Conservation (phyloP, 2,329 filamentous ascomycete species). For the Aotearoamyces nothofagi region DNA sequence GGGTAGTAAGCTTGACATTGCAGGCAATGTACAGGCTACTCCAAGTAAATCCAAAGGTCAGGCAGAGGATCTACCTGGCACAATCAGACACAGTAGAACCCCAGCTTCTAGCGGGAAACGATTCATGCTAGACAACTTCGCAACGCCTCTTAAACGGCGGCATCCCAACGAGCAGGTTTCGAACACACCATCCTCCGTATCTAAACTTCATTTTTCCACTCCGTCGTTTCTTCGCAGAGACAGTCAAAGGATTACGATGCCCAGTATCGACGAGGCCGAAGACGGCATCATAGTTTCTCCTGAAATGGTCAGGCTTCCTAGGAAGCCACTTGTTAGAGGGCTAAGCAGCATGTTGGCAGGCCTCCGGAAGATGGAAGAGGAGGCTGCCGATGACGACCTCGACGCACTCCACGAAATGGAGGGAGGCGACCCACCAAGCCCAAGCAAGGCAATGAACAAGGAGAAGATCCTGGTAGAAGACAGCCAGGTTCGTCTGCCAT, state of each 20-base stretch:
- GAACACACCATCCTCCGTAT: constrained; percentile 30
- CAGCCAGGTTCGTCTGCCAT: constrained; percentile 24
- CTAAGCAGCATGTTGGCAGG: constrained; percentile 61
- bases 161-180: constrained; percentile 22
- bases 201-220: constrained; percentile 33
- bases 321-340: constrained; percentile 49
- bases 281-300: constrained; percentile 32
- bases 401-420: constrained; percentile 63
- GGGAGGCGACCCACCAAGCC: constrained; percentile 21
- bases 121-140: constrained; percentile 45
- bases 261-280: constrained; percentile 39
- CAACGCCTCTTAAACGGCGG: constrained; percentile 44
- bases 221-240: constrained; percentile 53
- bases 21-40: constrained; percentile 21
- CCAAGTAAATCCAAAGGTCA: constrained; percentile 15
- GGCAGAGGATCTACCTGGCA: constrained; percentile 4
- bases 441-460: constrained; percentile 11
- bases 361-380: constrained; percentile 54
- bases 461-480: constrained; percentile 29
- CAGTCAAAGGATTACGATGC: constrained; percentile 25
- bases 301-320: constrained; percentile 31
- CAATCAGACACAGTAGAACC: constrained; percentile 20
- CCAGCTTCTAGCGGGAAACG: constrained; percentile 41
- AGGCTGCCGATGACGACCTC: constrained; percentile 55
- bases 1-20: constrained; percentile 13